These are phyloP conservation scores for Solanum pinnatisectum DNA, from an alignment of 257 asterid species.

Conservation along the genomic window DNA sequence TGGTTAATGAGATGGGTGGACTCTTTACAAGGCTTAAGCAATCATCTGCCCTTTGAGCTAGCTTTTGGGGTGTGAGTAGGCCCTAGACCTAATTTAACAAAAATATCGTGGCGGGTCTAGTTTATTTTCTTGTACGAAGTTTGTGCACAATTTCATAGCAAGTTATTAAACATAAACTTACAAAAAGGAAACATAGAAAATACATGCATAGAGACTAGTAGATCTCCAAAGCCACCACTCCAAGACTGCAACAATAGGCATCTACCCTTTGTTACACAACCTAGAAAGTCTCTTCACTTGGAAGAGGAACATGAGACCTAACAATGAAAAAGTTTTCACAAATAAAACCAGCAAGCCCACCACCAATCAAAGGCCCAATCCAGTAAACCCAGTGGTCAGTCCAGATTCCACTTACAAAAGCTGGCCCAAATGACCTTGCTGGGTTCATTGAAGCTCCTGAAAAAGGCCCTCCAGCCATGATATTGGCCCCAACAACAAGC, in stretches of 20 bases:
- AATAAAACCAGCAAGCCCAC: constrained; percentile 75
- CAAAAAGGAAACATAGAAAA: not conserved
- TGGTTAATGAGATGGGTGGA: too few species aligned
- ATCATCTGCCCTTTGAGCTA: too few species aligned
- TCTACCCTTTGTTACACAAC: not conserved
- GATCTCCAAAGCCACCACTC: not conserved
- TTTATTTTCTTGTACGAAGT: not conserved
- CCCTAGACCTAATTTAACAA: too few species aligned
- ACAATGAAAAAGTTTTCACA: constrained; percentile 73
- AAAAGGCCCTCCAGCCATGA: constrained; percentile 92
- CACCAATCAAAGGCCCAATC: constrained; percentile 92
- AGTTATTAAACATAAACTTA: not conserved
- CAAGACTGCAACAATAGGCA: not conserved
- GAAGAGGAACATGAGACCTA: constrained; percentile 43
- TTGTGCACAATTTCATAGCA: not conserved
- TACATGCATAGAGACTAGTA: not conserved
- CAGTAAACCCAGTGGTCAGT: constrained; percentile 91
- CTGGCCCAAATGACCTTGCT: constrained; percentile 90
- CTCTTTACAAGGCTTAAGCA: too few species aligned
- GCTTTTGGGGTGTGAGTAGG: too few species aligned
- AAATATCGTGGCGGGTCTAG: not conserved
- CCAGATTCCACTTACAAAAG: constrained; percentile 78
- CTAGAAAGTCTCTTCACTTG: constrained; percentile 34
- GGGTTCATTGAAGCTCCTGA: constrained; percentile 98
- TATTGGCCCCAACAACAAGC: constrained; percentile 80